phyloP scores from a whole-genome alignment of 2,329 filamentous ascomycete species.

The Exserohilum rostratum region DNA sequence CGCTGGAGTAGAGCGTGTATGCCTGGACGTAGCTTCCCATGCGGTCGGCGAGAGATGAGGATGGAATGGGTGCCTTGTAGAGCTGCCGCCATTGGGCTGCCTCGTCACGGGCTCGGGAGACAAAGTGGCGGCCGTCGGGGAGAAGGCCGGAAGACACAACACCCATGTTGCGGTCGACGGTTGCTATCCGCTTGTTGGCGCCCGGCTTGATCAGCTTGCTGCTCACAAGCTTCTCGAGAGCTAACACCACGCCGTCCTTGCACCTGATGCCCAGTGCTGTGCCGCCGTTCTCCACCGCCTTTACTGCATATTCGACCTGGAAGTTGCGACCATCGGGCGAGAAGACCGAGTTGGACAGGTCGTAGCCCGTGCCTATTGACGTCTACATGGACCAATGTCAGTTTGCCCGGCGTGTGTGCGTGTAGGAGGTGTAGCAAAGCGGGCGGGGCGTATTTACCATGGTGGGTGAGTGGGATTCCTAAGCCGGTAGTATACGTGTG shows the following conservation, averaged over 20 bases:
- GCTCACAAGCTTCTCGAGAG: constrained; percentile 93
- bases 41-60: constrained; percentile 83
- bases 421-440: neutral
- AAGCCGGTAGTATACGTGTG: neutral
- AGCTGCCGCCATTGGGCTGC: constrained; percentile 86
- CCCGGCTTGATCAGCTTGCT: constrained; percentile 95
- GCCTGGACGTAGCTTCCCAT: constrained; percentile 97
- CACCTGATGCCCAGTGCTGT: constrained; percentile 95
- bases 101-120: constrained; percentile 92
- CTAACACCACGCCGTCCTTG: constrained; percentile 95
- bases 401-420: constrained; percentile 14
- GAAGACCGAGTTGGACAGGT: constrained; percentile 99
- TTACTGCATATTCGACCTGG: constrained; percentile 94
- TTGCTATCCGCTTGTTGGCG: constrained; percentile 96
- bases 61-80: constrained; percentile 94
- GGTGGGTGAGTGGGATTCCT: constrained; percentile 15
- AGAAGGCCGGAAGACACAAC: constrained; percentile 92
- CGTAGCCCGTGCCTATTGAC: constrained; percentile 99
- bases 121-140: constrained; percentile 93
- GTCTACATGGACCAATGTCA: constrained; percentile 65
- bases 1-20: constrained; percentile 96
- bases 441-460: constrained; percentile 35
- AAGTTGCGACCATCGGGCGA: constrained; percentile 99
- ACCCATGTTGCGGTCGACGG: constrained; percentile 90
- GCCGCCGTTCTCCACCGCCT: constrained; percentile 97